Evolutionary conservation across 1,139 yeast species (phyloP), one percentile per base, ranked within the genome.

Genomic region (Candida dubliniensis): DNA sequence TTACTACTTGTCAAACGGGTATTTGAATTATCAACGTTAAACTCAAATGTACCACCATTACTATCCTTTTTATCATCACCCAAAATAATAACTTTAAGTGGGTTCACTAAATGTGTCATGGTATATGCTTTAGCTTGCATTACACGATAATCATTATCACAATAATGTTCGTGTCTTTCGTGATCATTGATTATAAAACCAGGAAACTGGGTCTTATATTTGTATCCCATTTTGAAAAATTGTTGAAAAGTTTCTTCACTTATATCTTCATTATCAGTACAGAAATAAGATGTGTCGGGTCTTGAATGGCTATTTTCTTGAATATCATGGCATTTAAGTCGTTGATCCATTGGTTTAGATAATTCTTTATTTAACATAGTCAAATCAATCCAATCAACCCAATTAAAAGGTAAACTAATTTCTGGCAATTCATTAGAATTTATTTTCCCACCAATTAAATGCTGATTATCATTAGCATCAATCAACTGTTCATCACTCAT

Each of bases 351-450:
- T 5, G 61, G 59, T 38, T 53, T 45, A 1, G 43, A 58, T 6
- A 79, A 58, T 51, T 69, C 74, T 38, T 61, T 60, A 51, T 81
- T 74, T 39, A 82, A 59, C 30, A 46, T 43, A 0, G 59, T 50
- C 29, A 59, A 47, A 48, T 60, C 63, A 10, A 55, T 58, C 64
- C 64, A 60, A 47, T 60, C 64, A 26, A 51, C 57, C 64, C 64
- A 60, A 43, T 60, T 57, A 45, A 2, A 58, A 42, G 85, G 84
- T 31, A 65, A 44, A 5, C 40, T 41, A 8, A 47, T 39, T 6
- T 15, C 14, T 4, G 41, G 41, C 2, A 26, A 24, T 2, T 30
- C 40, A 26, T 30, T 31, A 1, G 30, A 33, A 12, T 35, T 36
- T 57, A 38, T 48, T 31, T 45, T 38, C 9, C 14, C 23, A 14